Conservation (phyloP, 2,329 filamentous ascomycete species). For the Aaosphaeria pasadenensis region DNA sequence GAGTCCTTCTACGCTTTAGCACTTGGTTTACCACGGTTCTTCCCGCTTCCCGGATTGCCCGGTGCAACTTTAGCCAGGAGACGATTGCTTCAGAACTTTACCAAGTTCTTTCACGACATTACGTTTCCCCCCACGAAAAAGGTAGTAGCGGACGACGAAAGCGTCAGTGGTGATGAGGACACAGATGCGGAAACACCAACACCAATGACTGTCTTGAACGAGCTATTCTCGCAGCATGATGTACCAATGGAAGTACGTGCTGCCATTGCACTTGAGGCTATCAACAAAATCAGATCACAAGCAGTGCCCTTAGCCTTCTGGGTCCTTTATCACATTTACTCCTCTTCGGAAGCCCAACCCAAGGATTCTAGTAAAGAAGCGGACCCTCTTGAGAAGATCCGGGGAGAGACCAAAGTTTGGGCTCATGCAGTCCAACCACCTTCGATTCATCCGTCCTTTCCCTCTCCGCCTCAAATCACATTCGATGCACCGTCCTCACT, state of each 20-base stretch:
- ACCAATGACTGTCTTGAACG: conserved; percentile 28
- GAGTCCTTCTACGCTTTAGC: conserved; percentile 52
- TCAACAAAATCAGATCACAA: conserved; percentile 26
- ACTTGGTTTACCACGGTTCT: conserved; percentile 54
- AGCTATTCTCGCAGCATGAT: conserved; percentile 26
- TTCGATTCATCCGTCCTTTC: conserved; percentile 34
- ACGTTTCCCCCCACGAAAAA: conserved; percentile 24
- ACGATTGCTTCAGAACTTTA: conserved; percentile 25
- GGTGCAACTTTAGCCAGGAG: conserved; percentile 32
- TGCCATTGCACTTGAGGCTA: conserved; percentile 24
- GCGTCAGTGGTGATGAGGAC: conserved; percentile 28
- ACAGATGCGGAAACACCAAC: conserved; percentile 32
- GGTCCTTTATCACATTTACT: conserved; percentile 29
- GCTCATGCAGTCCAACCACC: conserved; percentile 32
- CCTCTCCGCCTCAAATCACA: conserved; percentile 30
- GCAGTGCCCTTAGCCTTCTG: conserved; percentile 32
- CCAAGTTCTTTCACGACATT: conserved; percentile 23
- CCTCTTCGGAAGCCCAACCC: conserved; percentile 6
- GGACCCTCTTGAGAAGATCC: conserved; percentile 21
- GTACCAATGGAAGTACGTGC: conserved; percentile 25
- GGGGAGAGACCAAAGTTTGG: conserved; percentile 26
- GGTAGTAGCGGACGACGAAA: conserved; percentile 28
- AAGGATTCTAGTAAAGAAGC: not conserved
- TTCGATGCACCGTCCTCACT: conserved; percentile 13
- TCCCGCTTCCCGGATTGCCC: conserved; percentile 49